Conservation (phyloP, 2,329 filamentous ascomycete species). For the Periglandula ipomoeae region DNA sequence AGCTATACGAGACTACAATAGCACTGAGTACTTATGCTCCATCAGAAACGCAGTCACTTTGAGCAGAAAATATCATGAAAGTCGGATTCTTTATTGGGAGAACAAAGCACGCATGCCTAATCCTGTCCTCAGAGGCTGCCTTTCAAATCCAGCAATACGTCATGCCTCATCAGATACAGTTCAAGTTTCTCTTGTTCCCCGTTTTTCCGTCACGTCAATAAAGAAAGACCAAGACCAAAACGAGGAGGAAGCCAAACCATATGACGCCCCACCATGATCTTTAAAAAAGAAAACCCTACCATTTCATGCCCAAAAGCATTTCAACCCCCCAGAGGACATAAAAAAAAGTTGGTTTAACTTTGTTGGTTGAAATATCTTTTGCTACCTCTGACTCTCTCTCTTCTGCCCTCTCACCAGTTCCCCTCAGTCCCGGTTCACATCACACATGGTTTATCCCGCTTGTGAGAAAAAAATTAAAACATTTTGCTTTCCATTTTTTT, state of each 20-base stretch:
- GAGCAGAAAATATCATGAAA: slow-evolving; percentile 10
- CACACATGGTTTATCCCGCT: too few species aligned
- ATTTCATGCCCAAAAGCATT: slow-evolving; percentile 15
- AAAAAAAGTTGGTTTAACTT: not conserved
- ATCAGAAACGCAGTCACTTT: too few species aligned
- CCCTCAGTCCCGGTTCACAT: too few species aligned
- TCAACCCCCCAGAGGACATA: slow-evolving; percentile 8
- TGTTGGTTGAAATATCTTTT: slow-evolving; percentile 4
- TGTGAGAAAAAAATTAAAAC: too few species aligned
- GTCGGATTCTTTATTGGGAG: slow-evolving; percentile 28
- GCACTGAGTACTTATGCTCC: too few species aligned
- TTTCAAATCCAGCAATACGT: slow-evolving; percentile 26
- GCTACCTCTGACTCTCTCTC: slow-evolving; percentile 1
- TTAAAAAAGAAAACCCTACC: too few species aligned
- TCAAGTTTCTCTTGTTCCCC: slow-evolving; percentile 19
- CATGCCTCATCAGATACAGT: slow-evolving; percentile 24
- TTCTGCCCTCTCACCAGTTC: not conserved
- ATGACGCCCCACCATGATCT: slow-evolving; percentile 37
- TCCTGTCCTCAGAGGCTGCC: slow-evolving; percentile 27
- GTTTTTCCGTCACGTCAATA: slow-evolving; percentile 29
- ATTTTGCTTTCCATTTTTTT: not conserved
- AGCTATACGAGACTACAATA: too few species aligned
- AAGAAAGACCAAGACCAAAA: slow-evolving; percentile 34
- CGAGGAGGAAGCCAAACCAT: slow-evolving; percentile 33
- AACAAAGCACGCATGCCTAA: slow-evolving; percentile 30